These are phyloP conservation scores for Oryza coarctata DNA, from an alignment of 176 grass and related monocot genomes.

Conservation along the genomic window DNA sequence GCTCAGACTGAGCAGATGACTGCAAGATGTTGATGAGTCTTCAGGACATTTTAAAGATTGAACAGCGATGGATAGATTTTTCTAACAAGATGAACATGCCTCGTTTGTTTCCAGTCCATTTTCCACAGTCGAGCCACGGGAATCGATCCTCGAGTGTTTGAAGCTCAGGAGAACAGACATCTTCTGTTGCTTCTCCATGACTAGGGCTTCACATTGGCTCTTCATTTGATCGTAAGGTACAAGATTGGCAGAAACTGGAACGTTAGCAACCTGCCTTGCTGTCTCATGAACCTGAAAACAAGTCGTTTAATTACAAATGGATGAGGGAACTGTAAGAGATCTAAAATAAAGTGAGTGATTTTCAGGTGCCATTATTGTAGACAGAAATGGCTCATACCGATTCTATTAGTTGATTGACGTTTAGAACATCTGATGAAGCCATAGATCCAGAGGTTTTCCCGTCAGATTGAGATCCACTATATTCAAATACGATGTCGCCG, in stretches of 20 bases:
- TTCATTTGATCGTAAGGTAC: constrained; percentile 96
- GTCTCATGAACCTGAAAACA: constrained; percentile 76
- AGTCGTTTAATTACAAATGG: constrained; percentile 15
- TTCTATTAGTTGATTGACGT: constrained; percentile 88
- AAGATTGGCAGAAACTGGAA: constrained; percentile 51
- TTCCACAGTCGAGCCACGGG: constrained; percentile 32
- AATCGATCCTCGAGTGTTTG: constrained; percentile 63
- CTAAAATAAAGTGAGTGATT: neutral
- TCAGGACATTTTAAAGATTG: constrained; percentile 18
- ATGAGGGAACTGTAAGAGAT: neutral
- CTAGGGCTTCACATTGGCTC: constrained; percentile 89
- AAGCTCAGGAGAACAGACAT: constrained; percentile 90
- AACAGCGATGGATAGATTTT: neutral
- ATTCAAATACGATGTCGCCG: constrained; percentile 61
- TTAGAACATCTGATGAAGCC: constrained; percentile 71
- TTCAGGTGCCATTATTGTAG: constrained; percentile 1
- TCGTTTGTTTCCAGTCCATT: constrained; percentile 43
- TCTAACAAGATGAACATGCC: constrained; percentile 35
- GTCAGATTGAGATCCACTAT: constrained; percentile 71
- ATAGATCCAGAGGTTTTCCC: constrained; percentile 71
- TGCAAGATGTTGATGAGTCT: constrained; percentile 37
- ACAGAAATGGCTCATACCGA: constrained; percentile 54
- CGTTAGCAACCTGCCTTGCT: constrained; percentile 61
- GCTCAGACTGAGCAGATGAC: constrained; percentile 42
- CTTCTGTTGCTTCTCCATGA: constrained; percentile 89